phyloP scores from a whole-genome alignment of 1,284 basidiomycete species.

The Cutaneotrichosporon sp. region DNA sequence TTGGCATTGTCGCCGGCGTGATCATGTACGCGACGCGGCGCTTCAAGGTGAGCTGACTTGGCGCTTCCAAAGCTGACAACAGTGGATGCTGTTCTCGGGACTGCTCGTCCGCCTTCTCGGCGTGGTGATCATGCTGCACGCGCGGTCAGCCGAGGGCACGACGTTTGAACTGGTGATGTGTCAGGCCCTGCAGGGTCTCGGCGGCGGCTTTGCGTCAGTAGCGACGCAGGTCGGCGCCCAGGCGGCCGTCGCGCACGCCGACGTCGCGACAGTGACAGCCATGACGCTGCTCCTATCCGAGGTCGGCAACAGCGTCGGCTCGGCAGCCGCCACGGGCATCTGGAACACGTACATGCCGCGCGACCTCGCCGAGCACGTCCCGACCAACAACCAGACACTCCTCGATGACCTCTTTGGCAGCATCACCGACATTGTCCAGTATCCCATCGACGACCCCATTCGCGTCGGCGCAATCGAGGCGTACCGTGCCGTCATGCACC shows the following conservation, averaged over 20 bases:
- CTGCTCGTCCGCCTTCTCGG: constrained; percentile 65
- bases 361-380: constrained; percentile 52
- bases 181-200: constrained; percentile 48
- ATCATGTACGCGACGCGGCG: constrained; percentile 48
- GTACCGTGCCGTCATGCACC: constrained; percentile 46
- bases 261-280: constrained; percentile 76
- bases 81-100: constrained; percentile 60
- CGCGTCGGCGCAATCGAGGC: constrained; percentile 57
- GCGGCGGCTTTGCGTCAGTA: constrained; percentile 62
- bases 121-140: constrained; percentile 66
- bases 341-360: constrained; percentile 50
- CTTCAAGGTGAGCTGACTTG: constrained; percentile 44
- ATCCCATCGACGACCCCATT: constrained; percentile 54
- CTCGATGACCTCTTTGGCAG: constrained; percentile 53
- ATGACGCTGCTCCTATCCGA: constrained; percentile 63
- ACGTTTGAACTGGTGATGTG: constrained; percentile 53
- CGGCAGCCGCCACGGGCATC: constrained; percentile 46
- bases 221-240: constrained; percentile 70
- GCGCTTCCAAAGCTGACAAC: background rate
- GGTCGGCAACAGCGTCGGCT: constrained; percentile 53
- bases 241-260: constrained; percentile 65
- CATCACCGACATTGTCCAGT: constrained; percentile 52
- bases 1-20: constrained; percentile 48
- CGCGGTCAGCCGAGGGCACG: constrained; percentile 59
- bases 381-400: constrained; percentile 38